phyloP scores from a whole-genome alignment of 495 filamentous ascomycete genomes.

The Lasiosphaeria hispida region DNA sequence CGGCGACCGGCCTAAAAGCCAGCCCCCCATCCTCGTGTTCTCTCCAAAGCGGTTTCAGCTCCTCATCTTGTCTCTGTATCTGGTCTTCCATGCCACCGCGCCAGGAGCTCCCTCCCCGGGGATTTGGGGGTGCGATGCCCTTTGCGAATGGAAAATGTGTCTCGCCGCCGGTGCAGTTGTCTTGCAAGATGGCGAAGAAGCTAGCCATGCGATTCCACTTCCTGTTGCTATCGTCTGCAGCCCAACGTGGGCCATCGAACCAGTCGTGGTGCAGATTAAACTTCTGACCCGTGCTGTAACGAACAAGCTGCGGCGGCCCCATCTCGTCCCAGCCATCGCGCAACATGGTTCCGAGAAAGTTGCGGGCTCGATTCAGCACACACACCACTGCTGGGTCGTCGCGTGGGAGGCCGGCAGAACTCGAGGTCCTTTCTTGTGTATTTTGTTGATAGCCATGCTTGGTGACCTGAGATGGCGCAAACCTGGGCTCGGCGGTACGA shows the following conservation, averaged over 20 bases:
- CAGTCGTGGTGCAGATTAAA: conserved; percentile 52
- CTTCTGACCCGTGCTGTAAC: conserved; percentile 41
- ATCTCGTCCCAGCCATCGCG: conserved; percentile 45
- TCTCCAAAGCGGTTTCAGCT: conserved; percentile 36
- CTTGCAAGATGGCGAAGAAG: conserved; percentile 49
- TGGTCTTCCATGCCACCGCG: conserved; percentile 11
- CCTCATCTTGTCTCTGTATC: conserved; percentile 1
- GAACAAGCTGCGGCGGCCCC: conserved; percentile 50
- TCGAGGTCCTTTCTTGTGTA: conserved; percentile 42
- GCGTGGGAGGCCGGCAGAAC: conserved; percentile 43
- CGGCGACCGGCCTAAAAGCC: conserved; percentile 49
- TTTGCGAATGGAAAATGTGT: conserved; percentile 47
- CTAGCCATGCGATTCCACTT: conserved; percentile 44
- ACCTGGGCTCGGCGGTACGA: conserved; percentile 35
- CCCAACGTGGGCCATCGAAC: conserved; percentile 34
- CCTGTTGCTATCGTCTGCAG: conserved; percentile 29
- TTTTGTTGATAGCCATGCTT: conserved; percentile 37
- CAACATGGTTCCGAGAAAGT: conserved; percentile 46
- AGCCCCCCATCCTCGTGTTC: conserved; percentile 49
- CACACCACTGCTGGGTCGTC: conserved; percentile 42
- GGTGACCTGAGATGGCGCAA: conserved; percentile 40
- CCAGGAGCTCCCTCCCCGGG: conserved; percentile 23
- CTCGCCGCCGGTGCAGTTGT: conserved; percentile 43
- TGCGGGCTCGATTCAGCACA: conserved; percentile 38
- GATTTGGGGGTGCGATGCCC: conserved; percentile 21